phyloP scores from a whole-genome alignment of 164 flowering plant species.

The Aristolochia californica region DNA sequence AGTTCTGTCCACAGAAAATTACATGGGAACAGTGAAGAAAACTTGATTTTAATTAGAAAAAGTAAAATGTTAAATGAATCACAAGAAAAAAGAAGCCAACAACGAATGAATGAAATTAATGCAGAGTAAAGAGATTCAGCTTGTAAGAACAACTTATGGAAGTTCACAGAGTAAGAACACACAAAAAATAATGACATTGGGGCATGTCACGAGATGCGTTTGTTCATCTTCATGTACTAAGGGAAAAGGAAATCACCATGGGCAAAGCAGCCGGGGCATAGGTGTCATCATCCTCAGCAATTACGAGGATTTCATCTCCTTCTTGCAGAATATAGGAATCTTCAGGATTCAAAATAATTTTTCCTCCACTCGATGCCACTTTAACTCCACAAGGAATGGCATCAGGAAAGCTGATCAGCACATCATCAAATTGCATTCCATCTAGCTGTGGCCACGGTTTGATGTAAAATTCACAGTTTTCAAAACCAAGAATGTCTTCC shows the following conservation, averaged over 20 bases:
- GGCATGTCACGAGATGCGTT: too few species aligned
- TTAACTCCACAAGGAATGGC: conserved; percentile 86
- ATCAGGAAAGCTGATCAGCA: conserved; percentile 67
- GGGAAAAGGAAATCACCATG: conserved; percentile 42
- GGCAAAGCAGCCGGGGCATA: conserved; percentile 60
- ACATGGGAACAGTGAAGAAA: too few species aligned
- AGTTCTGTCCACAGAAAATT: too few species aligned
- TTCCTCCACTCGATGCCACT: conserved; percentile 56
- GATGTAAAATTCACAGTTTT: conserved; percentile 80
- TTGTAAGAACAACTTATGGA: too few species aligned
- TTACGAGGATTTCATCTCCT: conserved; percentile 78
- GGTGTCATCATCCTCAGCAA: conserved; percentile 81
- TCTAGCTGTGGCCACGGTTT: conserved; percentile 74
- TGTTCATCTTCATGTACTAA: neutral
- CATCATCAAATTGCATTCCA: conserved; percentile 76
- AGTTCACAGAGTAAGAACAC: neutral
- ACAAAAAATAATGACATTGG: neutral
- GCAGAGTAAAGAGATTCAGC: too few species aligned
- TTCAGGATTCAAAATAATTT: conserved; percentile 68
- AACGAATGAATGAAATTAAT: too few species aligned
- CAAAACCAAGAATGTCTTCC: conserved; percentile 91
- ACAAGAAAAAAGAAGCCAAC: too few species aligned
- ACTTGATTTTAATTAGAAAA: too few species aligned
- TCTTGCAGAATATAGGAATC: conserved; percentile 66
- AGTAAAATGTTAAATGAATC: too few species aligned